Base-by-base conservation (phyloP, 306 rosid genomes). In the Inga laurina region DNA sequence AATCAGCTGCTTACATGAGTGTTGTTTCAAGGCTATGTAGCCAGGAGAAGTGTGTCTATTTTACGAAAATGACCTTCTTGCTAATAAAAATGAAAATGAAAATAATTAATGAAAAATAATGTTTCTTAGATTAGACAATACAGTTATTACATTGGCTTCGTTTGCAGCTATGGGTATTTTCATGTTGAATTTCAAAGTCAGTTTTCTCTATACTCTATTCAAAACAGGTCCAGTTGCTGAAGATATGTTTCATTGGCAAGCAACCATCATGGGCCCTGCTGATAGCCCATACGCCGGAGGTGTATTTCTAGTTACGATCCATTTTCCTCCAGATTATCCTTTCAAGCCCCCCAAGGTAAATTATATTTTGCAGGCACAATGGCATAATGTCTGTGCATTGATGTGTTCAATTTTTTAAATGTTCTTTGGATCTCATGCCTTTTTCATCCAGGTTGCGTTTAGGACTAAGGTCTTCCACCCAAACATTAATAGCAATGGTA, bases 131-230 rank as follows among this genome's bases (percentile, higher is more conserved):
- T n/a, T 10, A 30, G 51, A 9, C 8, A 13, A 34, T 48, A n/a
- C n/a, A 64, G 64, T 45, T 62, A 19, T n/a, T 56, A 7, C 48
- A 71, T 45, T 32, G 35, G 13, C 72, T 19, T 39, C 16, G 8
- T 18, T 24, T 14, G 24, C 72, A 72, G 34, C 30, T 35, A 19
- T 69, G 73, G 35, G 57, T 72, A 15, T 67, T 65, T 3, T 75
- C 41, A 41, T 74, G 59, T 79, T 27, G 56, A 46, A 64, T 59
- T 37, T 68, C 35, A 41, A 68, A 34, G 16, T 78, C 4, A 43
- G 10, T 64, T 2, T 73, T 14, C 46, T 39, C 32, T 8, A 52
- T 66, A 2, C 19, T 78, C 43, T 62, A 88, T 92, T 64, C 91
- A 85, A 79, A 32, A 65, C 71, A 65, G 71, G 71, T 65, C 71